phyloP scores from a whole-genome alignment of 257 asterid genomes.

The Paraleonurus japonicus region DNA sequence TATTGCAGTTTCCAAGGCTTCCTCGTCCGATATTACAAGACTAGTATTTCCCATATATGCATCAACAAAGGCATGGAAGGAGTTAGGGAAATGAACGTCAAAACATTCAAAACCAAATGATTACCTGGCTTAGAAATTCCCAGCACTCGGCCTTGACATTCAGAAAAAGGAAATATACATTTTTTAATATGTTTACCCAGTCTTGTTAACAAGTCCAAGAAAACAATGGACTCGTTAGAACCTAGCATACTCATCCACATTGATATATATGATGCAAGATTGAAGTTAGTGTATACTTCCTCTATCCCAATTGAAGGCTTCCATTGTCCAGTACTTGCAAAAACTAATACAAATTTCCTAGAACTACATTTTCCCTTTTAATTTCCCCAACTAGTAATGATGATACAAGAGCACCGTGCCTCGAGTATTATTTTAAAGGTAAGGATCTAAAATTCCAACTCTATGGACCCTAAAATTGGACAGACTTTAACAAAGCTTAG shows the following conservation, averaged over 20 bases:
- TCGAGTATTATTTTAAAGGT: background rate
- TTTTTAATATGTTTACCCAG: background rate
- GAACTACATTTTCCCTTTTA: background rate
- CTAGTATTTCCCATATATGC: constrained; percentile 35
- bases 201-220: background rate
- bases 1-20: constrained; percentile 78
- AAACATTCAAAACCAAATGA: background rate
- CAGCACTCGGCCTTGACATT: background rate
- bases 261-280: background rate
- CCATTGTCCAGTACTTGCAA: background rate
- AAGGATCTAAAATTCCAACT: background rate
- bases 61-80: background rate
- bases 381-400: background rate
- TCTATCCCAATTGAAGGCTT: background rate
- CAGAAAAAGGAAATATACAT: background rate
- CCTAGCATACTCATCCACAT: background rate
- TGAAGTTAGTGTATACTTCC: no score
- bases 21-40: constrained; percentile 86
- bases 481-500: background rate
- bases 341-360: background rate
- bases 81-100: background rate
- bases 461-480: background rate
- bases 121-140: background rate
- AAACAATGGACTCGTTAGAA: background rate
- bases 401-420: background rate